Evolutionary conservation across 768 basidiomycete genomes (phyloP), one percentile per base, ranked within the genome.

Genomic region (Rhizopogon rudus): DNA sequence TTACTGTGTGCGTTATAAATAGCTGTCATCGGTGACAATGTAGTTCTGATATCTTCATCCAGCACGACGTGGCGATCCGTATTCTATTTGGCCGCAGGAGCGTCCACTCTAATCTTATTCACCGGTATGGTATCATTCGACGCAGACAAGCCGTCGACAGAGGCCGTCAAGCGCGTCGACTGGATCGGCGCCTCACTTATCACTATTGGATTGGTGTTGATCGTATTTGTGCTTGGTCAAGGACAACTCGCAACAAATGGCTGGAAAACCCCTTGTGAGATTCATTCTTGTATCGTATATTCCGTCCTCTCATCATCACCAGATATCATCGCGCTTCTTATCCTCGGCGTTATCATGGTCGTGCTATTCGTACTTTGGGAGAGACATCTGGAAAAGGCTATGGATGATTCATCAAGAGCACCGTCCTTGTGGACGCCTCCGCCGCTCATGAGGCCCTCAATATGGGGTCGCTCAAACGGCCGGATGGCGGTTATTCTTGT

Each of bases 161-260:
- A 77, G 51, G 50, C 44, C 0, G 78, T 79, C 54, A 66, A 73
- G 25, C 74, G 83, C 0, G 76, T 93, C 0, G 92, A 94, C 57
- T 92, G 89, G 88, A 67, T 88, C 17, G 92, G 92, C 3, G 87
- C 86, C 0, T 67, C 77, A 14, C 67, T 93, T 13, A 70, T 83
- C 52, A 90, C 88, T 0, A 66, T 73, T 0, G 89, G 87, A 0
- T 71, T 93, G 33, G 79, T 87, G 1, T 69, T 93, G 0, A 75
- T 93, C 57, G 76, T 86, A 7, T 93, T 91, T 61, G 83, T 85
- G 0, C 77, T 94, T 3, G 82, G 84, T 46, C 81, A 88, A 58
- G 88, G 83, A 6, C 76, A 76, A n/a, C 70, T 76, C 16, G 86
- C 82, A 3, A 74, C 79, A 0, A 44, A 81, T 4, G 79, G 81